Percentiles rank a stretch among this genome's conserved stretches.
Evolutionary conservation across 2,329 filamentous ascomycete species (phyloP).

Genomic region (Cladosporium sp.): DNA sequence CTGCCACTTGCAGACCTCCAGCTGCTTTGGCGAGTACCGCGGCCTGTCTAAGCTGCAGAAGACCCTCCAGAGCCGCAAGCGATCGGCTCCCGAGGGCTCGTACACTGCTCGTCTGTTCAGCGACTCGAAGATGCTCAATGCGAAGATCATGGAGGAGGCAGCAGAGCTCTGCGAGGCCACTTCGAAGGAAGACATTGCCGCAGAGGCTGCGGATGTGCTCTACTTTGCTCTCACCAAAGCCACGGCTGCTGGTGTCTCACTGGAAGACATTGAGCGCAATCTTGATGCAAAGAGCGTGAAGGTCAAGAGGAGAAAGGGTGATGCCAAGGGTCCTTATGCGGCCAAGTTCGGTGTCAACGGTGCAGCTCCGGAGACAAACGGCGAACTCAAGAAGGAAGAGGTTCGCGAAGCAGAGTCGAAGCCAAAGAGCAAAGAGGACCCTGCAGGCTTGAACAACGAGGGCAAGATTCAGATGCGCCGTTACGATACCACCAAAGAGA

Average conservation of each 20-base stretch:
- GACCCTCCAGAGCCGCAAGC: conserved; percentile 79
- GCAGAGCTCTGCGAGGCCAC: conserved; percentile 89
- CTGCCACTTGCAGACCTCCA: conserved; percentile 89
- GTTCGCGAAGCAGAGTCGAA: conserved; percentile 56
- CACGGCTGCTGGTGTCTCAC: conserved; percentile 75
- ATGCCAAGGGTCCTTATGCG: conserved; percentile 92
- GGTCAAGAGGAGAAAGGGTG: conserved; percentile 87
- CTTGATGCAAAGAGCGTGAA: conserved; percentile 94
- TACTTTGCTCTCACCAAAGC: conserved; percentile 96
- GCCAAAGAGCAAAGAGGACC: conserved; percentile 55
- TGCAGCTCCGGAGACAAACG: conserved; percentile 28
- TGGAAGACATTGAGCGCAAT: conserved; percentile 89
- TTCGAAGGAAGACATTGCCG: conserved; percentile 80
- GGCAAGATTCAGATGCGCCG: conserved; percentile 80
- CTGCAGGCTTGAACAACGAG: conserved; percentile 48
- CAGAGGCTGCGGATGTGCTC: conserved; percentile 91
- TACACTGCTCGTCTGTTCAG: conserved; percentile 94
- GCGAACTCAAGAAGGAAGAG: conserved; percentile 39
- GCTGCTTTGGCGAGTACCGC: conserved; percentile 83
- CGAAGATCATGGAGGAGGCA: conserved; percentile 98
- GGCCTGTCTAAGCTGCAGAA: conserved; percentile 85
- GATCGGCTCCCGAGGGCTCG: conserved; percentile 81
- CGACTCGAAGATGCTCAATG: conserved; percentile 82
- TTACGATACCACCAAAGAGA: conserved; percentile 67
- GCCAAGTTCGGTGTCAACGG: conserved; percentile 70